These are phyloP conservation scores for Starmerella sp. DNA, from an alignment of 805 yeast species.

Conservation along the genomic window DNA sequence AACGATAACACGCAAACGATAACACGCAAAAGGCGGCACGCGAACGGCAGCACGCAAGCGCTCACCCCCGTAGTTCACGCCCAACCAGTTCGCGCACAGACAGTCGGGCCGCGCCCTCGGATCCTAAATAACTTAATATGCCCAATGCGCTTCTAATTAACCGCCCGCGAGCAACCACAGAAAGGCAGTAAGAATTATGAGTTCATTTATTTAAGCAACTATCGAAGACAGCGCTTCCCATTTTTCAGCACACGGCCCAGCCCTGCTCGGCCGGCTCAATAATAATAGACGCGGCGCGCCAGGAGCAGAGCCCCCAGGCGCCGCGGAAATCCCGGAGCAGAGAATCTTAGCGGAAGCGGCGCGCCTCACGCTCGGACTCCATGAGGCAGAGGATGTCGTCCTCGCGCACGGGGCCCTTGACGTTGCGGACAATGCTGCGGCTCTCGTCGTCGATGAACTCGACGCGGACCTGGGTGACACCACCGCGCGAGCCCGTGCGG, in stretches of 20 bases:
- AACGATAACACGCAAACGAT: no score
- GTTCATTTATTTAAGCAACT: conserved; percentile 4
- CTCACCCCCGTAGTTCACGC: no score
- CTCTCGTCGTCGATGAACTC: conserved; percentile 91
- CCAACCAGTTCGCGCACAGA: no score
- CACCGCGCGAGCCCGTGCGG: conserved; percentile 99
- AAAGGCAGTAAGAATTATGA: conserved; percentile 1
- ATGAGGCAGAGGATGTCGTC: conserved; percentile 96
- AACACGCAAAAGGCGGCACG: no score
- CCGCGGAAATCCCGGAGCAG: not conserved
- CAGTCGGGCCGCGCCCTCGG: no score
- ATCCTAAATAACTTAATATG: no score
- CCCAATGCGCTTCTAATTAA: no score
- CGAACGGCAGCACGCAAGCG: no score
- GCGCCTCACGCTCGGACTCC: conserved; percentile 99
- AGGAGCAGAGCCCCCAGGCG: no score
- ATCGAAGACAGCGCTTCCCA: not conserved
- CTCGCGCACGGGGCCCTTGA: conserved; percentile 95
- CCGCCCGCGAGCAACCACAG: not conserved
- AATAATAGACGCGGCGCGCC: conserved; percentile 1
- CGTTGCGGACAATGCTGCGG: conserved; percentile 95
- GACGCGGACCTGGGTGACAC: conserved; percentile 97
- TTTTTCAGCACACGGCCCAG: conserved; percentile 3
- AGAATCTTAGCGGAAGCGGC: conserved; percentile 35
- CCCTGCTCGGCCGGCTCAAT: conserved; percentile 7